Conservation (phyloP, 495 filamentous ascomycete species). For the Xylaria palmicola region DNA sequence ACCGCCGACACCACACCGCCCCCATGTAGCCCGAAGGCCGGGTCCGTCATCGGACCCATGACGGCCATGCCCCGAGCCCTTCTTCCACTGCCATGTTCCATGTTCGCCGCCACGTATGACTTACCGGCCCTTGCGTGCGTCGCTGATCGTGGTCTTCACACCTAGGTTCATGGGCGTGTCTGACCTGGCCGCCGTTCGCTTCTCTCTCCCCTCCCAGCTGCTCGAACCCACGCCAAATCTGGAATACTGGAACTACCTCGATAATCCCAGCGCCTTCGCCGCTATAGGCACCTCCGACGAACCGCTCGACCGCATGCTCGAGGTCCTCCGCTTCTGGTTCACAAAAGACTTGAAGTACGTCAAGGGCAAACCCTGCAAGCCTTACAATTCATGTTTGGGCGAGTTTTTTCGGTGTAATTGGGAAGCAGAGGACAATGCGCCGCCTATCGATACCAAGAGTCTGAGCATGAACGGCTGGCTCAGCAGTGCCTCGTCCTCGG, state of each 20-base stretch:
- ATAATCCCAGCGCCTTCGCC: slow-evolving; percentile 91
- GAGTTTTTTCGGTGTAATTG: slow-evolving; percentile 98
- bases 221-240: slow-evolving; percentile 94
- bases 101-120: background rate
- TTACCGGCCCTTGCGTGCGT: background rate
- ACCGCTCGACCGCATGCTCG: slow-evolving; percentile 86
- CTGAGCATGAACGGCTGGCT: slow-evolving; percentile 27
- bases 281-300: slow-evolving; percentile 96
- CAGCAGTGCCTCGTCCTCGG: slow-evolving; percentile 49
- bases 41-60: slow-evolving; percentile 2
- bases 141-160: background rate
- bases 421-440: slow-evolving; percentile 75
- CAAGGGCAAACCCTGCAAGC: slow-evolving; percentile 97
- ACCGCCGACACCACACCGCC: no score
- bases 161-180: slow-evolving; percentile 86
- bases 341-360: slow-evolving; percentile 99
- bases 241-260: slow-evolving; percentile 98
- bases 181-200: slow-evolving; percentile 92
- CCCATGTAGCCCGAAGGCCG: no score
- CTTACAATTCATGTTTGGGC: slow-evolving; percentile 95
- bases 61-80: no score
- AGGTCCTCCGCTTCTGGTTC: slow-evolving; percentile 94
- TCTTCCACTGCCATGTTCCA: background rate
- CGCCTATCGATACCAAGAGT: slow-evolving; percentile 44
- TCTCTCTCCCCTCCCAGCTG: slow-evolving; percentile 92